A percentile compares a stretch with the other conserved stretches of the same genome.
Conservation (phyloP, 106 monocot genomes). For the Acanthochlamys bracteata region DNA sequence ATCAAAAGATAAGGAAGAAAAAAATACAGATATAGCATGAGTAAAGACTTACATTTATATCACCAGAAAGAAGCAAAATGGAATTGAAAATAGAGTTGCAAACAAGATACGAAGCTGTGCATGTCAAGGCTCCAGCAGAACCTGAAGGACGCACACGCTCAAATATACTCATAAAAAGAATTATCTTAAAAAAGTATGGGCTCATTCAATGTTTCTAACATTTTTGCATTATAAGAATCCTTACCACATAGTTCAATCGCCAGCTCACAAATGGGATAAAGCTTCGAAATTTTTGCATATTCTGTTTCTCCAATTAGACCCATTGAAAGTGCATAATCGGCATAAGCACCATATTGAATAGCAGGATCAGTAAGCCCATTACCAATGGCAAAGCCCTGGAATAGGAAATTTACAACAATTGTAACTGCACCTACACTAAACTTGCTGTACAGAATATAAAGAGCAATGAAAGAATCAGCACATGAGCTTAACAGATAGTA, state of each 20-base stretch:
- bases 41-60: constrained; percentile 55
- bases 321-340: constrained; percentile 80
- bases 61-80: constrained; percentile 43
- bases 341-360: constrained; percentile 87
- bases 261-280: constrained; percentile 56
- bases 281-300: constrained; percentile 54
- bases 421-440: too few relatives aligned
- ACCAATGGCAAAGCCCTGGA: constrained; percentile 93
- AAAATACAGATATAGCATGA: too few relatives aligned
- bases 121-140: constrained; percentile 35
- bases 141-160: constrained; percentile 33
- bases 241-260: constrained; percentile 79
- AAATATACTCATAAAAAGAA: too few relatives aligned
- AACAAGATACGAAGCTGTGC: constrained; percentile 38
- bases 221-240: too few relatives aligned
- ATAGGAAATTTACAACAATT: too few relatives aligned
- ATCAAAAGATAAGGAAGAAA: too few relatives aligned
- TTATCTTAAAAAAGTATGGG: too few relatives aligned
- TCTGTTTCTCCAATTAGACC: constrained; percentile 51
- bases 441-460: too few relatives aligned
- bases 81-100: constrained; percentile 65
- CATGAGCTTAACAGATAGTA: too few relatives aligned
- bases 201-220: too few relatives aligned
- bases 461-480: too few relatives aligned
- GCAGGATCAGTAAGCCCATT: constrained; percentile 94